Conservation (phyloP, 768 basidiomycete species). For the Amanita pseudoporphyria region DNA sequence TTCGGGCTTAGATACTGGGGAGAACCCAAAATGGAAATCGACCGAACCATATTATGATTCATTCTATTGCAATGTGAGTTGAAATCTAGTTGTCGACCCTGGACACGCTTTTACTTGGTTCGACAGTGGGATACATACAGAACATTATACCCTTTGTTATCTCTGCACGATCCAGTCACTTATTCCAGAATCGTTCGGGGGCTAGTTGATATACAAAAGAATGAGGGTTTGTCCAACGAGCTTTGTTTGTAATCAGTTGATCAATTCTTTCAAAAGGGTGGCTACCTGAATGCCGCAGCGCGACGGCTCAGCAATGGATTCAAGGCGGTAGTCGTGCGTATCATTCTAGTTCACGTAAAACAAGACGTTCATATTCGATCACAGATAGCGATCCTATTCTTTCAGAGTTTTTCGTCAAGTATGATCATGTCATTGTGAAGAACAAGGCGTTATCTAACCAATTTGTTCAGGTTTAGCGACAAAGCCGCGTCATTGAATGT, state of each 20-base stretch:
- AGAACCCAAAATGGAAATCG: slow-evolving; percentile 57
- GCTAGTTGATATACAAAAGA: slow-evolving; percentile 57
- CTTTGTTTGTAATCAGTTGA: neutral
- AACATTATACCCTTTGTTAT: slow-evolving; percentile 52
- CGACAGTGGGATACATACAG: slow-evolving; percentile 57
- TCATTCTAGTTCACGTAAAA: too few relatives aligned
- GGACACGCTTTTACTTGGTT: neutral
- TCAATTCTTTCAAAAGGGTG: slow-evolving; percentile 31
- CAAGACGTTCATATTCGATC: too few relatives aligned
- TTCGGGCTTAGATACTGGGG: slow-evolving; percentile 39
- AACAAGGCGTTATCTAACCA: neutral
- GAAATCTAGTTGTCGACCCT: neutral
- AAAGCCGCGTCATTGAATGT: slow-evolving; percentile 39
- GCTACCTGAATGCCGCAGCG: slow-evolving; percentile 57
- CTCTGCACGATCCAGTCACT: slow-evolving; percentile 49
- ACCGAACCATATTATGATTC: slow-evolving; percentile 60
- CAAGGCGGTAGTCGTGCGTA: too few relatives aligned
- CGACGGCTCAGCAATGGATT: slow-evolving; percentile 39
- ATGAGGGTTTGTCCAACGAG: slow-evolving; percentile 36
- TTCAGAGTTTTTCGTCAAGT: slow-evolving; percentile 57
- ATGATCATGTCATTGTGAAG: neutral
- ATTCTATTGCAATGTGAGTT: slow-evolving; percentile 53
- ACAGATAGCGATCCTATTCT: slow-evolving; percentile 58
- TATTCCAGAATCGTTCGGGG: slow-evolving; percentile 53
- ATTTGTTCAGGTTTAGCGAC: slow-evolving; percentile 34